phyloP scores from a whole-genome alignment of 1,139 yeast species.

The Magnusiomyces ingens region DNA sequence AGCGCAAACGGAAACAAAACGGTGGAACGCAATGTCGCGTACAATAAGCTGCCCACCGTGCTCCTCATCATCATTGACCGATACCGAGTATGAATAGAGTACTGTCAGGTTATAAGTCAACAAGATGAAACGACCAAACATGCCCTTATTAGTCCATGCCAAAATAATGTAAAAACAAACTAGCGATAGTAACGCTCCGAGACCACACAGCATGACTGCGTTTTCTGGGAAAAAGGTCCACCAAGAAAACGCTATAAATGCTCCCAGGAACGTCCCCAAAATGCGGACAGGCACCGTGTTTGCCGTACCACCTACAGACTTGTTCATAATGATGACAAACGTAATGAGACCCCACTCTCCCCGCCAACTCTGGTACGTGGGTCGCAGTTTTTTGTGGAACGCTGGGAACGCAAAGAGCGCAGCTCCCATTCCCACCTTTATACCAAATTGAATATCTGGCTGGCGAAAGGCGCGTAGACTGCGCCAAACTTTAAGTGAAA shows the following conservation, averaged over 20 bases:
- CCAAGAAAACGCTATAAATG: conserved; percentile 49
- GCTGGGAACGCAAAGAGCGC: conserved; percentile 61
- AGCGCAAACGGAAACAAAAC: conserved; percentile 62
- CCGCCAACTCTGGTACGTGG: conserved; percentile 56
- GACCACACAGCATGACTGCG: conserved; percentile 45
- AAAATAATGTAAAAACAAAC: conserved; percentile 65
- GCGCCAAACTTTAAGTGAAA: conserved; percentile 37
- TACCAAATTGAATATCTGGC: conserved; percentile 70
- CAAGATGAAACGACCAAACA: conserved; percentile 53
- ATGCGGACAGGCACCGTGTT: conserved; percentile 73
- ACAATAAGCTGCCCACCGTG: conserved; percentile 66
- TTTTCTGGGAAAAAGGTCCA: conserved; percentile 59
- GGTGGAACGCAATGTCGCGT: conserved; percentile 71
- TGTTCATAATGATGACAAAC: conserved; percentile 77
- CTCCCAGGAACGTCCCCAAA: conserved; percentile 70
- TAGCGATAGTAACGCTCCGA: conserved; percentile 55
- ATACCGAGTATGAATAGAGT: conserved; percentile 64
- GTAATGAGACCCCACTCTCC: conserved; percentile 83
- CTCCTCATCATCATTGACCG: conserved; percentile 57
- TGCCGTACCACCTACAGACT: conserved; percentile 80
- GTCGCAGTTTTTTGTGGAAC: conserved; percentile 50
- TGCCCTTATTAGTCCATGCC: conserved; percentile 50
- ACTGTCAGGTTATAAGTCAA: conserved; percentile 76
- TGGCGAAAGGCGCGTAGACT: conserved; percentile 42
- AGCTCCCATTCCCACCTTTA: conserved; percentile 76